A percentile compares a stretch with the other conserved stretches of the same genome.
These are phyloP conservation scores for Cunninghamia lanceolata DNA, from an alignment of 75 land plant species.

Conservation along the genomic window DNA sequence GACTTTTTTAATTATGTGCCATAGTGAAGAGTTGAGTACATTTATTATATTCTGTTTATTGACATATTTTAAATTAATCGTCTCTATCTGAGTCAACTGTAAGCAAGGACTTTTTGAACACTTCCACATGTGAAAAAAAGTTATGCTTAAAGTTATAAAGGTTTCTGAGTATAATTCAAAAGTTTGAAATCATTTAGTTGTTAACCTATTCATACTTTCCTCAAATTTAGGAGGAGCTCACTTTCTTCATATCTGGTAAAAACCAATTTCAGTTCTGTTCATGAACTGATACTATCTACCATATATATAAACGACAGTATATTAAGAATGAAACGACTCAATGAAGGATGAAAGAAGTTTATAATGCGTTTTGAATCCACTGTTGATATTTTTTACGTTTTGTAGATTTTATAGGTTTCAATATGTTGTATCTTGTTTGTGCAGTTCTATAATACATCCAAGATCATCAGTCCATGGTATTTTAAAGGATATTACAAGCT, in stretches of 20 bases:
- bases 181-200: neutral
- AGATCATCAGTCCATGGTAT: slow-evolving; percentile 39
- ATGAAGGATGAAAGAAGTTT: too few relatives aligned
- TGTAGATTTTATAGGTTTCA: neutral
- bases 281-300: neutral
- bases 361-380: neutral
- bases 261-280: neutral
- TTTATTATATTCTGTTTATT: neutral
- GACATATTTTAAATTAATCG: neutral
- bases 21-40: neutral
- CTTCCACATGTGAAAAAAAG: neutral
- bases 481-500: slow-evolving; percentile 60
- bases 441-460: slow-evolving; percentile 60
- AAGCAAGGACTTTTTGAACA: neutral
- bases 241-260: neutral
- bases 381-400: neutral
- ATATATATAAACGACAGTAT: neutral
- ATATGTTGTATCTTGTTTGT: neutral
- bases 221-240: neutral
- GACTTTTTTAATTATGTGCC: neutral
- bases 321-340: neutral
- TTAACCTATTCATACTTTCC: neutral
- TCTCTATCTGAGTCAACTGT: neutral
- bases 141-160: neutral
- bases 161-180: neutral